These are phyloP conservation scores for Digitaria exilis DNA, from an alignment of 202 grass and related monocot genomes.

Conservation along the genomic window DNA sequence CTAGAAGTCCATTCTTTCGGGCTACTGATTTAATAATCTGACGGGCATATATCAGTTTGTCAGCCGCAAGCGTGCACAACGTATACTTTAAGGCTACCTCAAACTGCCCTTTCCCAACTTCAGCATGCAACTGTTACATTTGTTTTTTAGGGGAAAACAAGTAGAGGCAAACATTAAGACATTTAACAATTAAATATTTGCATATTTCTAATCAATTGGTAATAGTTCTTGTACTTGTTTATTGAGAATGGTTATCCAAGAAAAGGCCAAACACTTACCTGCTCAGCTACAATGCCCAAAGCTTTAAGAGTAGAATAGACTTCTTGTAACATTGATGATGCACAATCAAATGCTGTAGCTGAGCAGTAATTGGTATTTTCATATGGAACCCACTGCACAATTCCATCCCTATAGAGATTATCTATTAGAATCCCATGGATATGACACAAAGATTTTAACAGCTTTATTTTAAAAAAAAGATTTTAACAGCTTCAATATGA, in stretches of 20 bases:
- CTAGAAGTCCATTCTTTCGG: constrained; percentile 74
- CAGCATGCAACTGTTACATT: constrained; percentile 77
- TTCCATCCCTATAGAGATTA: constrained; percentile 64
- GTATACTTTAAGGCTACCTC: constrained; percentile 88
- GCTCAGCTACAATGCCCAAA: constrained; percentile 79
- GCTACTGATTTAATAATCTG: constrained; percentile 90
- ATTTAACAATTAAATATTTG: constrained; percentile 2
- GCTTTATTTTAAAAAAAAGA: too few relatives aligned
- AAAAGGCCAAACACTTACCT: constrained; percentile 47
- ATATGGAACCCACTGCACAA: constrained; percentile 76
- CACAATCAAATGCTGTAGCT: constrained; percentile 78
- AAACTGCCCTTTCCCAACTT: constrained; percentile 91
- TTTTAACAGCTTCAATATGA: not conserved
- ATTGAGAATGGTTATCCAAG: not conserved
- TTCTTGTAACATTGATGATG: constrained; percentile 79
- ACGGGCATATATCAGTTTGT: constrained; percentile 88
- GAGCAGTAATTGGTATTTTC: constrained; percentile 82
- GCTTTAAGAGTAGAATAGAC: constrained; percentile 72
- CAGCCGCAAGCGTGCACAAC: constrained; percentile 82
- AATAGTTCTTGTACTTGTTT: not conserved
- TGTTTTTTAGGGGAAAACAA: not conserved
- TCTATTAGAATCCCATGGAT: constrained; percentile 31
- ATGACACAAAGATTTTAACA: not conserved
- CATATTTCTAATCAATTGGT: constrained; percentile 1
- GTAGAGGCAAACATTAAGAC: constrained; percentile 15